A percentile compares a stretch with the other conserved stretches of the same genome.
phyloP scores from a whole-genome alignment of 768 basidiomycete genomes.

The Russula compacta region DNA sequence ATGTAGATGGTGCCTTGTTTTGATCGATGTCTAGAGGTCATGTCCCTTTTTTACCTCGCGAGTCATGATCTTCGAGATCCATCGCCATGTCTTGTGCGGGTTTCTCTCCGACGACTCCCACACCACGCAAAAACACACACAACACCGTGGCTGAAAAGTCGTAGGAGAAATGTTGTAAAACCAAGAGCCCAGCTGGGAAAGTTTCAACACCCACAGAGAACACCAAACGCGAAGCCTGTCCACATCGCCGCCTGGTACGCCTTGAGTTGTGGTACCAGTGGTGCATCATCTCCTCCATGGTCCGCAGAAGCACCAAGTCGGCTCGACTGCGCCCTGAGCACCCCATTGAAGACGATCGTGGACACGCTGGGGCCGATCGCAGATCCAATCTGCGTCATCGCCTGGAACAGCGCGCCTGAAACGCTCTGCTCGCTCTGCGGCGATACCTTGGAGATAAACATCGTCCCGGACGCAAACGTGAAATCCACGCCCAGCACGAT shows the following conservation, averaged over 20 bases:
- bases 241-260: slow-evolving; percentile 61
- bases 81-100: neutral
- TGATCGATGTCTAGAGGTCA: neutral
- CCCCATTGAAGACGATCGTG: slow-evolving; percentile 60
- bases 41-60: neutral
- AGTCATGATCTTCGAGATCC: neutral
- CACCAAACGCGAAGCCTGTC: slow-evolving; percentile 52
- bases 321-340: slow-evolving; percentile 30
- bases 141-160: slow-evolving; percentile 4
- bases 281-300: slow-evolving; percentile 25
- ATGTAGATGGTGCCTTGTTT: neutral
- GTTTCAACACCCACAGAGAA: slow-evolving; percentile 38
- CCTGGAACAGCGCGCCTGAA: slow-evolving; percentile 68
- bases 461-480: slow-evolving; percentile 60
- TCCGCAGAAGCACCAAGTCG: slow-evolving; percentile 28
- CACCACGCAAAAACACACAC: slow-evolving; percentile 27
- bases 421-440: slow-evolving; percentile 65
- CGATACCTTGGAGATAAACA: slow-evolving; percentile 64
- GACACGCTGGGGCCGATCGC: slow-evolving; percentile 62
- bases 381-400: slow-evolving; percentile 69
- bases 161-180: neutral
- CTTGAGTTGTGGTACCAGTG: slow-evolving; percentile 32
- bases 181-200: neutral
- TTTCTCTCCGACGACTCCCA: slow-evolving; percentile 34
- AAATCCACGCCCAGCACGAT: slow-evolving; percentile 73